These are phyloP conservation scores for Fraxinus quadrangulata DNA, from an alignment of 257 asterid species.

Conservation along the genomic window DNA sequence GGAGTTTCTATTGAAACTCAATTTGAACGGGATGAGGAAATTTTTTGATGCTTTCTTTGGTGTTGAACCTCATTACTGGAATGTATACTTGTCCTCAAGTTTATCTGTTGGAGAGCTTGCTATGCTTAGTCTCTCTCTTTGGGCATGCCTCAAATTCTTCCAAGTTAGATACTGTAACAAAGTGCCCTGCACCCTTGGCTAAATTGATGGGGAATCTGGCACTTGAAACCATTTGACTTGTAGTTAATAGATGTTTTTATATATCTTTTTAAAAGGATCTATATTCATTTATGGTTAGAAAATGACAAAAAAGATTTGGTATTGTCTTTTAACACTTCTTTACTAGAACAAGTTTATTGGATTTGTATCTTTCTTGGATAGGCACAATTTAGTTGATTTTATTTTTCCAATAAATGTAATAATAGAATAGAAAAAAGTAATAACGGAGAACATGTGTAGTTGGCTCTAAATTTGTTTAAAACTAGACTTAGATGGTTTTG, in stretches of 20 bases:
- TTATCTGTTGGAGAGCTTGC: slow-evolving; percentile 67
- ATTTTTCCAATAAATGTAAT: too few species aligned
- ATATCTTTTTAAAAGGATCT: background rate
- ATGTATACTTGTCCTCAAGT: slow-evolving; percentile 71
- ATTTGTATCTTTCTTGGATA: too few species aligned
- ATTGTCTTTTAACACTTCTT: too few species aligned
- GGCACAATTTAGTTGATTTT: too few species aligned
- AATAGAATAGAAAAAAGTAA: too few species aligned
- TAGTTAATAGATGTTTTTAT: background rate
- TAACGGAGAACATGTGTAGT: too few species aligned
- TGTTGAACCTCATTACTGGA: slow-evolving; percentile 75
- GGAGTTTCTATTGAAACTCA: slow-evolving; percentile 83
- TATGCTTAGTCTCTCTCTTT: slow-evolving; percentile 51
- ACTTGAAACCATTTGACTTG: slow-evolving; percentile 57
- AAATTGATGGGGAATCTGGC: slow-evolving; percentile 72
- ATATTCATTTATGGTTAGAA: too few species aligned
- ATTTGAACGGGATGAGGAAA: slow-evolving; percentile 69
- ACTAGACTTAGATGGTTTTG: too few species aligned
- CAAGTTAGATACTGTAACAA: slow-evolving; percentile 62
- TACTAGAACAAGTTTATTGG: too few species aligned
- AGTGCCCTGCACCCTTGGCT: slow-evolving; percentile 67
- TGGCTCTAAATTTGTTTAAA: too few species aligned
- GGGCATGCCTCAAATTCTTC: slow-evolving; percentile 61
- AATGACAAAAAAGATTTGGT: too few species aligned
- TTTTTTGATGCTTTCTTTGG: slow-evolving; percentile 84